Evolutionary conservation across 371 early-diverging fungal genomes (phyloP).

Genomic region (Haplosporangium sp.): DNA sequence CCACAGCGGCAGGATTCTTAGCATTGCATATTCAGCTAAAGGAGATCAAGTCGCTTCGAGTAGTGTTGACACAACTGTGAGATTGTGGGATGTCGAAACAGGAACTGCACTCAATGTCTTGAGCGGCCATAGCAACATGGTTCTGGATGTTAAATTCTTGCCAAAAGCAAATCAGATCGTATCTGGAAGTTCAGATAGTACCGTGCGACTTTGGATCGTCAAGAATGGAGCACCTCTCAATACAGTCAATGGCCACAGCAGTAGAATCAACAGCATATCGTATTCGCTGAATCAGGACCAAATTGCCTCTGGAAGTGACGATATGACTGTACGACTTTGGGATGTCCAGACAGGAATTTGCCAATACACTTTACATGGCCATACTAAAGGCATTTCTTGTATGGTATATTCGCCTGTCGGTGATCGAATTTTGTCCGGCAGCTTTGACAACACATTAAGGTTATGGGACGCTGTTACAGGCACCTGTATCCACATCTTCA

Average conservation of each 20-base stretch:
- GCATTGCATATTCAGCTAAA: conserved; percentile 4
- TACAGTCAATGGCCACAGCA: background rate
- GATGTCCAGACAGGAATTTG: too few relatives aligned
- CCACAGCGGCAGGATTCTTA: background rate
- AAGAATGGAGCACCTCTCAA: too few relatives aligned
- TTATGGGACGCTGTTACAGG: background rate
- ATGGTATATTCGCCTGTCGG: too few relatives aligned
- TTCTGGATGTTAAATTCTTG: too few relatives aligned
- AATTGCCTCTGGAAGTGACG: background rate
- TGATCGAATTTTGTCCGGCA: too few relatives aligned
- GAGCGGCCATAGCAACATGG: too few relatives aligned
- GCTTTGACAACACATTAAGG: background rate
- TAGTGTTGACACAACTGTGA: conserved; percentile 4
- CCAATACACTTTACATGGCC: too few relatives aligned
- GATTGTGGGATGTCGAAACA: background rate
- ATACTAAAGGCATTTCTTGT: too few relatives aligned
- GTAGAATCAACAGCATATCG: background rate
- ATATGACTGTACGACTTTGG: too few relatives aligned
- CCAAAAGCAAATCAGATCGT: background rate
- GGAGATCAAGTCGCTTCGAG: conserved; percentile 9
- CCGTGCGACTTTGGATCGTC: too few relatives aligned
- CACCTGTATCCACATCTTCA: background rate
- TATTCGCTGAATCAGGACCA: background rate
- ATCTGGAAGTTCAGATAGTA: too few relatives aligned
- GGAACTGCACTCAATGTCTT: background rate